These are phyloP conservation scores for Trichophyton rubrum DNA, from an alignment of 2,329 filamentous ascomycete genomes.

Conservation along the genomic window DNA sequence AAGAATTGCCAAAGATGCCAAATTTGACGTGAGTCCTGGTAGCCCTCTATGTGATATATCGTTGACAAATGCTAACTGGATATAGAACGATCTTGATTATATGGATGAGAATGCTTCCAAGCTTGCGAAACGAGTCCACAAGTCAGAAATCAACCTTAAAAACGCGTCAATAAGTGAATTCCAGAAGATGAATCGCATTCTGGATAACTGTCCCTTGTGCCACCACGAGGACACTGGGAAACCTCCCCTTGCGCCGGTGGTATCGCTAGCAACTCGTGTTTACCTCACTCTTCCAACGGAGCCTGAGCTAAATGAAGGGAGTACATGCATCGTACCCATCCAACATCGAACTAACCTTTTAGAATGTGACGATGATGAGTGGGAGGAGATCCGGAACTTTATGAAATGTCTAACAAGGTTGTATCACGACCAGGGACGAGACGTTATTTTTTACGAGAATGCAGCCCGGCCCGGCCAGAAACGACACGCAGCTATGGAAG, in stretches of 20 bases:
- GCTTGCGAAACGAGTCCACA: conserved; percentile 74
- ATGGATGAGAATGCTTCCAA: conserved; percentile 93
- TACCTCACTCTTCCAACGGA: conserved; percentile 83
- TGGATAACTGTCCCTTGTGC: conserved; percentile 82
- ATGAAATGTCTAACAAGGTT: conserved; percentile 93
- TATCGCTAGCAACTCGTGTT: conserved; percentile 73
- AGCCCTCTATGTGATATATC: background rate
- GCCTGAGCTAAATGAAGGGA: conserved; percentile 71
- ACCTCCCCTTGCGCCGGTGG: conserved; percentile 68
- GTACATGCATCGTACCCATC: conserved; percentile 78
- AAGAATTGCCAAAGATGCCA: conserved; percentile 82
- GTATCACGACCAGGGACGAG: conserved; percentile 85
- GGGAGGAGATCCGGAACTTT: conserved; percentile 98
- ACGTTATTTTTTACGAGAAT: conserved; percentile 96
- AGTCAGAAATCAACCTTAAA: conserved; percentile 75
- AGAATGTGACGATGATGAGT: conserved; percentile 98
- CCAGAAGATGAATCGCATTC: conserved; percentile 72
- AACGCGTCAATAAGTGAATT: conserved; percentile 79
- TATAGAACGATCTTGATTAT: conserved; percentile 74
- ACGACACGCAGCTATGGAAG: conserved; percentile 73
- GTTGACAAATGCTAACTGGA: background rate
- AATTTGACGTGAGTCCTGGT: conserved; percentile 52
- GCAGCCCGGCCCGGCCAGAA: conserved; percentile 68
- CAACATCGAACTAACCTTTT: conserved; percentile 78
- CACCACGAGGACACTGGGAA: conserved; percentile 73